phyloP scores from a whole-genome alignment of 345 rosid genomes.

The Eucalyptus dawsonii region DNA sequence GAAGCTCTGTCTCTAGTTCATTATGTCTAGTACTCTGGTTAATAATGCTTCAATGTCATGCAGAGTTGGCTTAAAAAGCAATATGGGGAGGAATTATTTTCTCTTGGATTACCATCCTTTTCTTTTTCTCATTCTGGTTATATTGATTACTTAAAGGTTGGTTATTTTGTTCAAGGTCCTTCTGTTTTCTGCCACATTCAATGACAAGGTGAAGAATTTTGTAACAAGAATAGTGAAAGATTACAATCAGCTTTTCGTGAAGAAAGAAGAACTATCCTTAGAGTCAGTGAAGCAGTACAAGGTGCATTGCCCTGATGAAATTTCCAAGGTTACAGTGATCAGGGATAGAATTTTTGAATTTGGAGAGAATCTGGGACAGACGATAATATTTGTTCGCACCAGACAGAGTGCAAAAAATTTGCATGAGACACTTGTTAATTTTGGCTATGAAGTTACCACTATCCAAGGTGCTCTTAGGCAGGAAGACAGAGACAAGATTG shows the following conservation, averaged over 20 bases:
- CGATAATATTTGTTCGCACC: constrained; percentile 65
- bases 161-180: constrained; percentile 36
- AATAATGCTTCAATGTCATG: not conserved
- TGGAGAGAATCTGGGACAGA: constrained; percentile 76
- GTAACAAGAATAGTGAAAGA: constrained; percentile 47
- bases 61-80: not conserved
- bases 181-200: constrained; percentile 89
- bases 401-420: constrained; percentile 47
- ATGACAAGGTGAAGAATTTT: constrained; percentile 71
- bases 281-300: constrained; percentile 90
- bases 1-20: not conserved
- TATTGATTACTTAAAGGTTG: not conserved
- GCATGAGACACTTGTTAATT: constrained; percentile 46
- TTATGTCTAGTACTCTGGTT: not conserved
- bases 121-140: not conserved
- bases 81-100: not conserved
- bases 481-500: constrained; percentile 71
- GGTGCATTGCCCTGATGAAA: constrained; percentile 73
- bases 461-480: constrained; percentile 56
- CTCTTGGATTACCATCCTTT: not conserved
- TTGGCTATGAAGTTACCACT: constrained; percentile 83
- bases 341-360: constrained; percentile 80
- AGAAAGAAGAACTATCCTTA: constrained; percentile 79
- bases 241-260: constrained; percentile 79
- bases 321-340: constrained; percentile 52